phyloP scores from a whole-genome alignment of 106 monocot genomes.

The Allium fistulosum region DNA sequence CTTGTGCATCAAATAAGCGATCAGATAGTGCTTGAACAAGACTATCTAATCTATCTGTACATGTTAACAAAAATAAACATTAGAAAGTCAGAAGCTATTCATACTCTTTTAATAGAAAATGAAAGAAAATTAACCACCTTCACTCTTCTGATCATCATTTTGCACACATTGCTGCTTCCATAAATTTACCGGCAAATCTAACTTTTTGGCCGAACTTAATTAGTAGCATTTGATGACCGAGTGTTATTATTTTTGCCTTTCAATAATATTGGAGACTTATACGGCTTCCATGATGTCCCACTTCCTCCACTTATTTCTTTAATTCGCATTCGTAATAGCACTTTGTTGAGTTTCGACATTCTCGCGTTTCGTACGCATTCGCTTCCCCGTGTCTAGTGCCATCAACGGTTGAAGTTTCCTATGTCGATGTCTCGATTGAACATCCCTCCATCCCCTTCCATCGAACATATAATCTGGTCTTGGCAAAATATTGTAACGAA shows the following conservation, averaged over 20 bases:
- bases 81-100: background rate
- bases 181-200: slow-evolving; percentile 22
- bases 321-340: slow-evolving; percentile 47
- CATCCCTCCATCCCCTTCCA: no score
- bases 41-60: slow-evolving; percentile 25
- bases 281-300: slow-evolving; percentile 20
- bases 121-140: slow-evolving; percentile 15
- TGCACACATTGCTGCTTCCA: slow-evolving; percentile 15
- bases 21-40: slow-evolving; percentile 37
- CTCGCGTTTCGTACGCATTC: no score
- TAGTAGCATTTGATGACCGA: background rate
- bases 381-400: no score
- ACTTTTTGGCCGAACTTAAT: slow-evolving; percentile 16
- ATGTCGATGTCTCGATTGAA: no score
- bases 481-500: no score
- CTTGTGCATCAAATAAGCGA: slow-evolving; percentile 38
- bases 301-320: slow-evolving; percentile 11
- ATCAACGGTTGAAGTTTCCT: no score
- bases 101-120: background rate
- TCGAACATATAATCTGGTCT: no score
- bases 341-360: no score
- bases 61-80: background rate
- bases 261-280: slow-evolving; percentile 37
- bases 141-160: slow-evolving; percentile 18
- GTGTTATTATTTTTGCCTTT: slow-evolving; percentile 5